Conservation (phyloP, 352 stramenopile species). For the Bremia lactucae region DNA sequence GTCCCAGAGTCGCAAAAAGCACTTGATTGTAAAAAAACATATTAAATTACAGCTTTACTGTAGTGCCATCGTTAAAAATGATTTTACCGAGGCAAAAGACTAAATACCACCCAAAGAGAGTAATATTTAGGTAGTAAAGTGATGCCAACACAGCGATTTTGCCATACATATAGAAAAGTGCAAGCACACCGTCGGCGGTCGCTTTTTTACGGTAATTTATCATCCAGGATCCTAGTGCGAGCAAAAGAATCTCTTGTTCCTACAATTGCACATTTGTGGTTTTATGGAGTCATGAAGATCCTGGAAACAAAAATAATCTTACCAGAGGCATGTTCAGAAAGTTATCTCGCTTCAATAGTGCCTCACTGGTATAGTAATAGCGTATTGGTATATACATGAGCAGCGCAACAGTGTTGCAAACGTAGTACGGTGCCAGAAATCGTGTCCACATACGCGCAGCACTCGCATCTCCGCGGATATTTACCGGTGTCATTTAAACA, state of each 20-base stretch:
- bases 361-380: slow-evolving; percentile 26
- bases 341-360: slow-evolving; percentile 37
- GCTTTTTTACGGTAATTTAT: slow-evolving; percentile 76
- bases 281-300: background rate
- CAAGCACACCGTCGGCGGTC: slow-evolving; percentile 47
- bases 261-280: slow-evolving; percentile 11
- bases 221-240: slow-evolving; percentile 39
- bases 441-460: slow-evolving; percentile 25
- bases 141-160: slow-evolving; percentile 48
- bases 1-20: slow-evolving; percentile 45
- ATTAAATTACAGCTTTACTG: background rate
- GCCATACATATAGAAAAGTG: slow-evolving; percentile 61
- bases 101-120: slow-evolving; percentile 50
- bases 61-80: background rate
- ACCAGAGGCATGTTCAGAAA: slow-evolving; percentile 57
- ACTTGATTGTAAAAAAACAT: slow-evolving; percentile 19
- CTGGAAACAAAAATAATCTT: background rate
- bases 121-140: slow-evolving; percentile 59
- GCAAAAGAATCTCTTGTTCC: slow-evolving; percentile 62
- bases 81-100: slow-evolving; percentile 43
- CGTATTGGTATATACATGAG: slow-evolving; percentile 49
- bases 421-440: slow-evolving; percentile 63
- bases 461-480: background rate
- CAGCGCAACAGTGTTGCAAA: slow-evolving; percentile 43
- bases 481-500: slow-evolving; percentile 6